A percentile compares a stretch with the other conserved stretches of the same genome.
These are phyloP conservation scores for Panaeolus cyanescens DNA, from an alignment of 768 basidiomycete genomes.

Conservation along the genomic window DNA sequence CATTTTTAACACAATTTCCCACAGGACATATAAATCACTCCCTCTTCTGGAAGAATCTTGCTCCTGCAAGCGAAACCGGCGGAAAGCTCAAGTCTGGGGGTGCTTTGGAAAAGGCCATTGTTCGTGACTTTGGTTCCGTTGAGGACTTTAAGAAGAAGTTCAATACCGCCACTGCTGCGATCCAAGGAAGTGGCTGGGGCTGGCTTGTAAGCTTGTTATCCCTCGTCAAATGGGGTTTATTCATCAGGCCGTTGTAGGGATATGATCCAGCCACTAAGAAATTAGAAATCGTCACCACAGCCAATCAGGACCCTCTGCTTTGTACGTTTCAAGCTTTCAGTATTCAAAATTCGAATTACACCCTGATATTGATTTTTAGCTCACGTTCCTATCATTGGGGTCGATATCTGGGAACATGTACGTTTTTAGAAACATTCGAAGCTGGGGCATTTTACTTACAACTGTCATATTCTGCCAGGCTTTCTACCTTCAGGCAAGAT, in stretches of 20 bases:
- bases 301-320: slow-evolving; percentile 92
- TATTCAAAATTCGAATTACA: not conserved
- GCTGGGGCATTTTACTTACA: not conserved
- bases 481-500: slow-evolving; percentile 64
- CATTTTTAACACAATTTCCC: slow-evolving; percentile 39
- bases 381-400: slow-evolving; percentile 89
- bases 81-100: slow-evolving; percentile 62
- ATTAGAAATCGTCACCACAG: slow-evolving; percentile 89
- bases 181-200: slow-evolving; percentile 99
- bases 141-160: slow-evolving; percentile 85
- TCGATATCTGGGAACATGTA: slow-evolving; percentile 97
- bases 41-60: slow-evolving; percentile 97
- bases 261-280: slow-evolving; percentile 65
- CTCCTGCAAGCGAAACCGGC: slow-evolving; percentile 65
- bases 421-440: slow-evolving; percentile 28
- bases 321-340: slow-evolving; percentile 24
- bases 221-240: not conserved
- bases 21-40: slow-evolving; percentile 84
- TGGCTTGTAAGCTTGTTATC: slow-evolving; percentile 70
- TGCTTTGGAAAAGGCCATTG: slow-evolving; percentile 73
- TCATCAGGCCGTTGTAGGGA: slow-evolving; percentile 46
- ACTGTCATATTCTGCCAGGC: slow-evolving; percentile 40
- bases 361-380: slow-evolving; percentile 40
- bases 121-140: slow-evolving; percentile 83
- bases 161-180: slow-evolving; percentile 85